These are phyloP conservation scores for Verticillium isaacii DNA, from an alignment of 2,329 filamentous ascomycete genomes.

Conservation along the genomic window DNA sequence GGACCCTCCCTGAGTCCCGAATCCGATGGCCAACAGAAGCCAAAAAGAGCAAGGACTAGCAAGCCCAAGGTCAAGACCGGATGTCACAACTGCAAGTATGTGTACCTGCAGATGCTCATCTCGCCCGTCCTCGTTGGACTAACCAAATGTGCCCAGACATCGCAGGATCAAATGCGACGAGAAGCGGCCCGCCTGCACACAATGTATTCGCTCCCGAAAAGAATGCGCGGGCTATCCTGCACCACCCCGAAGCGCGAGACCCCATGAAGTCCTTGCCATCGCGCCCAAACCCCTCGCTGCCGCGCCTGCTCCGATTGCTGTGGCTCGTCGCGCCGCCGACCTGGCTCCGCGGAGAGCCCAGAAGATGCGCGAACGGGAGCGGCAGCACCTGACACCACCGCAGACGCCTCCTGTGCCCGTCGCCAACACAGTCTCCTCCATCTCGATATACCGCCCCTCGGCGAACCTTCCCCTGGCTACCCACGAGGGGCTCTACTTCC, in stretches of 20 bases:
- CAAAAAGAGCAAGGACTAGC: conserved; percentile 45
- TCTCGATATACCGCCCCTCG: conserved; percentile 38
- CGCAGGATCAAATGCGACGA: conserved; percentile 65
- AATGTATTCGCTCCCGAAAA: conserved; percentile 56
- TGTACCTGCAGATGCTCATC: conserved; percentile 11
- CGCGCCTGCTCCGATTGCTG: conserved; percentile 4
- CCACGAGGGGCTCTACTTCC: conserved; percentile 55
- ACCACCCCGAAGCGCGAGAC: conserved; percentile 41
- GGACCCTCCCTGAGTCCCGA: neutral
- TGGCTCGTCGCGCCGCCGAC: neutral
- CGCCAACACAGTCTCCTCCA: conserved; percentile 16
- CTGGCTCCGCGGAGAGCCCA: conserved; percentile 8
- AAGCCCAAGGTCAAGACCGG: conserved; percentile 62
- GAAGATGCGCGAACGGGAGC: conserved; percentile 7
- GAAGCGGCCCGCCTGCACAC: conserved; percentile 52
- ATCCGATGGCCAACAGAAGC: conserved; percentile 11
- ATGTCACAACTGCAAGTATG: conserved; percentile 65
- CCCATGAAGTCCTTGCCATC: conserved; percentile 43
- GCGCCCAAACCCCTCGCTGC: conserved; percentile 38
- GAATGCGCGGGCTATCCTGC: conserved; percentile 59
- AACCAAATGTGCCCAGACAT: conserved; percentile 34
- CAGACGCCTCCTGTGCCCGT: conserved; percentile 24
- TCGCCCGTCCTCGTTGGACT: conserved; percentile 5
- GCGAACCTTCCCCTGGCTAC: conserved; percentile 40
- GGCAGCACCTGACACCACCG: conserved; percentile 23